phyloP scores from a whole-genome alignment of 2,329 filamentous ascomycete species.

The Botrytis deweyae region DNA sequence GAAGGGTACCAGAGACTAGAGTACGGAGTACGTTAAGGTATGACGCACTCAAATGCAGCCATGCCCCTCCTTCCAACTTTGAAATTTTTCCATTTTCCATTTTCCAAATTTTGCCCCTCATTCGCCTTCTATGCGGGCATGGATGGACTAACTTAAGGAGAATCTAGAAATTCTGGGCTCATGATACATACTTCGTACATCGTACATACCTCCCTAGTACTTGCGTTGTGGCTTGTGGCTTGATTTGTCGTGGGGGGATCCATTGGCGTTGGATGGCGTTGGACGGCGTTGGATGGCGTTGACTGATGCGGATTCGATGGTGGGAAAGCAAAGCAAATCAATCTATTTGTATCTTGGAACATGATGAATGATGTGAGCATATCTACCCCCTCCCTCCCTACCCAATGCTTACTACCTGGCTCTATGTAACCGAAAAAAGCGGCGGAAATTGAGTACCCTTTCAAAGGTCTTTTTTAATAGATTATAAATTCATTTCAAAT shows the following conservation, averaged over 20 bases:
- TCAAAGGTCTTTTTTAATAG: too few relatives aligned
- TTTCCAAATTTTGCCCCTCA: background rate
- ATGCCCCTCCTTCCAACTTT: constrained; percentile 4
- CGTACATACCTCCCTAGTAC: background rate
- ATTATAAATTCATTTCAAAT: too few relatives aligned
- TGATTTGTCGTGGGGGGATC: background rate
- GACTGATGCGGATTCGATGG: background rate
- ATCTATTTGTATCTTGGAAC: background rate
- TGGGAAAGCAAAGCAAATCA: background rate
- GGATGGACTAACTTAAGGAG: too few relatives aligned
- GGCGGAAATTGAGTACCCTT: too few relatives aligned
- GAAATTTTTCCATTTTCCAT: background rate
- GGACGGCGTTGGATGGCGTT: background rate
- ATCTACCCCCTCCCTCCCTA: too few relatives aligned
- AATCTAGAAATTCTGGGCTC: background rate
- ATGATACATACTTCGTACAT: background rate
- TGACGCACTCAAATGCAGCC: background rate
- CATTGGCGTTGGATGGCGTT: background rate
- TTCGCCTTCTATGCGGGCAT: background rate
- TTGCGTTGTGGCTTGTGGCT: background rate
- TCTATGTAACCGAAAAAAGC: too few relatives aligned
- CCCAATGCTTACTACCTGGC: too few relatives aligned
- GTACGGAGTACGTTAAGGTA: background rate
- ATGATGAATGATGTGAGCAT: background rate
- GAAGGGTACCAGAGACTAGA: background rate